Conservation (phyloP, 2,329 filamentous ascomycete species). For the Xylaria sp. region DNA sequence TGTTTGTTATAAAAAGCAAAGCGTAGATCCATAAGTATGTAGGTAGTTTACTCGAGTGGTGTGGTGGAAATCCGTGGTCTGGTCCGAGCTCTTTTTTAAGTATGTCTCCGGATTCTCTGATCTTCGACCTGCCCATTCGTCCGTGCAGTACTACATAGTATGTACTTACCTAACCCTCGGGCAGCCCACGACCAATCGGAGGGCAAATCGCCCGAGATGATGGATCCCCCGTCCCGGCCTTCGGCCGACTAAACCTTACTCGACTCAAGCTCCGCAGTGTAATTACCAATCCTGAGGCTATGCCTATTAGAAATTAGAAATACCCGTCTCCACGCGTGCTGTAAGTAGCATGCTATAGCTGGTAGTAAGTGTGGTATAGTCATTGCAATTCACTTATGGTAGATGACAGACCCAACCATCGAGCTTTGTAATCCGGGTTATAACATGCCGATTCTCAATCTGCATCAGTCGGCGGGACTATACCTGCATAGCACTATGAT, state of each 20-base stretch:
- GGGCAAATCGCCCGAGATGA: background rate
- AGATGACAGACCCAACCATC: background rate
- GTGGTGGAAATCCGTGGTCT: too few species aligned
- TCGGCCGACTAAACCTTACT: background rate
- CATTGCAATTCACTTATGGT: background rate
- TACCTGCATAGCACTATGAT: background rate
- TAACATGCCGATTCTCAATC: background rate
- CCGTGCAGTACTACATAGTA: too few species aligned
- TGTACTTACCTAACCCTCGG: background rate
- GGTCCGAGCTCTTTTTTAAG: too few species aligned
- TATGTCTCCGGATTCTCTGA: too few species aligned
- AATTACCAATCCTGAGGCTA: background rate
- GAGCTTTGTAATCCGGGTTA: conserved; percentile 20
- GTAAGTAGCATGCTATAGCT: background rate
- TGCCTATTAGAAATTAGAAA: too few species aligned
- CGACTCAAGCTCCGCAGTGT: background rate
- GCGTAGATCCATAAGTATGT: too few species aligned
- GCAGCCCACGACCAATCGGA: background rate
- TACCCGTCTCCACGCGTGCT: background rate
- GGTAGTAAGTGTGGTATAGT: background rate
- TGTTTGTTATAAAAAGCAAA: too few species aligned
- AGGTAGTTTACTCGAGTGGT: too few species aligned
- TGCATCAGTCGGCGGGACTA: background rate
- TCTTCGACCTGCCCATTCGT: too few species aligned
- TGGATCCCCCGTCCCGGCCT: background rate